Conservation (phyloP, 2,329 filamentous ascomycete genomes). For the Colletotrichum agaves region DNA sequence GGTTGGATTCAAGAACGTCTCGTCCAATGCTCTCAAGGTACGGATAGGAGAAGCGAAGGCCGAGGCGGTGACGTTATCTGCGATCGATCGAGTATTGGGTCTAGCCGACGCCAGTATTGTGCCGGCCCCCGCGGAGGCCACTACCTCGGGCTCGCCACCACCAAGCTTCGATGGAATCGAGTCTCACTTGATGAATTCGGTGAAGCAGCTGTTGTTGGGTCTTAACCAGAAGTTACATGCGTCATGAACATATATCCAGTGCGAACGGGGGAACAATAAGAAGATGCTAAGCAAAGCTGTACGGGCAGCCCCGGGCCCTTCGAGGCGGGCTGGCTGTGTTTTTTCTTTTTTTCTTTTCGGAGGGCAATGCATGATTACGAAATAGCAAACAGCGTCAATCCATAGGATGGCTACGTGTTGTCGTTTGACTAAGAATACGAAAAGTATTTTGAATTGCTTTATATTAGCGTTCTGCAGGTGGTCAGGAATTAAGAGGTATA, state of each 20-base stretch:
- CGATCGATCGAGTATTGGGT: conserved; percentile 62
- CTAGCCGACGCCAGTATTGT: conserved; percentile 57
- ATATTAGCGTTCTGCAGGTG: too few relatives aligned
- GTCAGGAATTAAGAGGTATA: too few relatives aligned
- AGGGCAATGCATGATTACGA: conserved; percentile 33
- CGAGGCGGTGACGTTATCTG: conserved; percentile 60
- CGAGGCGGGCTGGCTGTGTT: background rate
- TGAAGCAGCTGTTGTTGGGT: conserved; percentile 51
- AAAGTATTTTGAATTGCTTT: conserved; percentile 25
- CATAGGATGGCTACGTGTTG: conserved; percentile 26
- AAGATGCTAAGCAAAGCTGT: background rate
- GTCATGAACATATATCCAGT: conserved; percentile 19
- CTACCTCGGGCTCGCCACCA: conserved; percentile 22
- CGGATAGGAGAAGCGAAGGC: conserved; percentile 54
- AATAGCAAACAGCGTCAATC: conserved; percentile 26
- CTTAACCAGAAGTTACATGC: conserved; percentile 51
- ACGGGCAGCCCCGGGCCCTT: background rate
- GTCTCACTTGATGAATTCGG: conserved; percentile 53
- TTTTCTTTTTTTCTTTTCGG: background rate
- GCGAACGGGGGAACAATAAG: background rate
- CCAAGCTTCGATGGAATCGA: conserved; percentile 52
- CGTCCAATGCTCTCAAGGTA: conserved; percentile 53
- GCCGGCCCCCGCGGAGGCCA: conserved; percentile 41
- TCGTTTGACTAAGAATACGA: conserved; percentile 23
- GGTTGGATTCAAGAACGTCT: conserved; percentile 58